A percentile compares a stretch with the other conserved stretches of the same genome.
These are phyloP conservation scores for Globisporangium radiosum DNA, from an alignment of 352 stramenopile genomes.

Conservation along the genomic window DNA sequence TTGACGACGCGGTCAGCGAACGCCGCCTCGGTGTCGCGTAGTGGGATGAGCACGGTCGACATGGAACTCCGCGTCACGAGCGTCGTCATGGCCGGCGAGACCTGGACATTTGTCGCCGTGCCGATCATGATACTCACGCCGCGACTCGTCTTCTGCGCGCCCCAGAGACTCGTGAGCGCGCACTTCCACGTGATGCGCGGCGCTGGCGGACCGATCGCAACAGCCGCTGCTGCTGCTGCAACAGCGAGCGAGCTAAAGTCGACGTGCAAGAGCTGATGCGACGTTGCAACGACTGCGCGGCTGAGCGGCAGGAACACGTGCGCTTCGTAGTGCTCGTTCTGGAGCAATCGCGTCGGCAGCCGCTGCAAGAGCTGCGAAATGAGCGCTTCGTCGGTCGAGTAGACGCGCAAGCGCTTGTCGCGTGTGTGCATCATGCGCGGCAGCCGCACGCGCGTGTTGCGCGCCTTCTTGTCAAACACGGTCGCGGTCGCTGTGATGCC, in stretches of 20 bases:
- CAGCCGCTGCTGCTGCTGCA: conserved; percentile 16
- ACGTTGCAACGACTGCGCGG: conserved; percentile 67
- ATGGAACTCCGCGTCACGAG: conserved; percentile 42
- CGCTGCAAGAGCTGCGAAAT: conserved; percentile 55
- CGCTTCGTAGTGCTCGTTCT: conserved; percentile 73
- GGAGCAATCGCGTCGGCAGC: conserved; percentile 45
- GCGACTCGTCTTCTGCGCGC: conserved; percentile 30
- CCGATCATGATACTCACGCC: conserved; percentile 47
- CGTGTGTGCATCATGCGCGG: conserved; percentile 74
- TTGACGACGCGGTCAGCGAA: conserved; percentile 30
- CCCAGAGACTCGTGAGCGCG: conserved; percentile 33
- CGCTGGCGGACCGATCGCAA: conserved; percentile 11
- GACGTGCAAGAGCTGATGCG: conserved; percentile 62
- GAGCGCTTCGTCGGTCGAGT: conserved; percentile 63
- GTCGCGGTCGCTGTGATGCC: conserved; percentile 83
- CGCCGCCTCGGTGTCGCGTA: conserved; percentile 25
- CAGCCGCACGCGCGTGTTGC: conserved; percentile 53
- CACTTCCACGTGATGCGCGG: conserved; percentile 45
- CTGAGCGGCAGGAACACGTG: conserved; percentile 64
- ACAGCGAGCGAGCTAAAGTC: conserved; percentile 29
- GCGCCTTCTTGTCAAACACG: conserved; percentile 71
- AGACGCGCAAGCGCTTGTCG: conserved; percentile 74
- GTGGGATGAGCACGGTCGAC: conserved; percentile 36
- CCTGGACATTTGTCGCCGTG: conserved; percentile 24
- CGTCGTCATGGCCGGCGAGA: conserved; percentile 15